These are phyloP conservation scores for Penicillium sp. DNA, from an alignment of 2,329 filamentous ascomycete species.

Conservation along the genomic window DNA sequence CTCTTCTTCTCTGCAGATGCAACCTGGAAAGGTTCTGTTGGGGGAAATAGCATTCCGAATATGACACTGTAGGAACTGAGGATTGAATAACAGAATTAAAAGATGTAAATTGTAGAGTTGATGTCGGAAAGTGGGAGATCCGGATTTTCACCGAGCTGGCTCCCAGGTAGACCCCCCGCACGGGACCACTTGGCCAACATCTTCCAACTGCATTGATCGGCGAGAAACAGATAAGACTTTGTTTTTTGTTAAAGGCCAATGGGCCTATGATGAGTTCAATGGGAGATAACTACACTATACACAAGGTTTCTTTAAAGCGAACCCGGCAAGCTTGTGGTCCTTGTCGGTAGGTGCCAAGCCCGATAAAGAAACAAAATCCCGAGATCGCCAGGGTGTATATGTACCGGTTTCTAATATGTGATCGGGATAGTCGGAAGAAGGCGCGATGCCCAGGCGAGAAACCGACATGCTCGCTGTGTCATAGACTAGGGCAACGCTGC, in stretches of 20 bases:
- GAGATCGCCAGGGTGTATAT: neutral
- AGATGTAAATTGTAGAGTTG: neutral
- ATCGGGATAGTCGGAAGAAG: conserved; percentile 25
- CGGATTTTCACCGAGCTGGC: too few species aligned
- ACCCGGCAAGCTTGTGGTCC: conserved; percentile 30
- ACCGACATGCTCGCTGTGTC: conserved; percentile 27
- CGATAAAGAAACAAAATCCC: neutral
- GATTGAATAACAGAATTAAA: neutral
- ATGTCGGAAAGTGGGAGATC: neutral
- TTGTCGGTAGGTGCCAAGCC: conserved; percentile 23
- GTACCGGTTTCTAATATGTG: neutral
- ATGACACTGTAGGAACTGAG: neutral
- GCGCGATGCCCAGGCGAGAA: conserved; percentile 32
- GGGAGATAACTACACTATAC: conserved; percentile 25
- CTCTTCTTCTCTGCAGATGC: neutral
- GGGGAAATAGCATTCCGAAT: neutral
- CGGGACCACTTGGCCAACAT: neutral
- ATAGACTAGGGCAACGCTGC: conserved; percentile 25
- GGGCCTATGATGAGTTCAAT: neutral
- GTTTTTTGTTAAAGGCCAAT: neutral
- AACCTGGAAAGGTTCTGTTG: neutral
- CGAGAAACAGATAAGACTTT: neutral
- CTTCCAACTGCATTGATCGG: neutral
- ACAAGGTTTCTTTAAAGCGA: conserved; percentile 28
- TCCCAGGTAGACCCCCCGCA: neutral